Evolutionary conservation across 129 eudicot species (phyloP).

Genomic region (Rutidosis leptorrhynchoides): DNA sequence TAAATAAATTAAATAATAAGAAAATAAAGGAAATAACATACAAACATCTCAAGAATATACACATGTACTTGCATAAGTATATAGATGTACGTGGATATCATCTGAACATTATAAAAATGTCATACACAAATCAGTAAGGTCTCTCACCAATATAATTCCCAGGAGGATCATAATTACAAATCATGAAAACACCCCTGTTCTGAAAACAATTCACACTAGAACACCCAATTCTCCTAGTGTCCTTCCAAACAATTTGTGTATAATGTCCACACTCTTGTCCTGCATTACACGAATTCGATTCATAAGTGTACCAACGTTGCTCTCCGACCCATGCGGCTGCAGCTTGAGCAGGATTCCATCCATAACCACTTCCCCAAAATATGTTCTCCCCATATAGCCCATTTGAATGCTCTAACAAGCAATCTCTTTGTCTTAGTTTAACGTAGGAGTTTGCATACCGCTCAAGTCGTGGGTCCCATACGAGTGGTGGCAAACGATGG

Average conservation of each 20-base stretch:
- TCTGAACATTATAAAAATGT: neutral
- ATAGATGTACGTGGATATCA: neutral
- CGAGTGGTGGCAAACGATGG: slow-evolving; percentile 41
- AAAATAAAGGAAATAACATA: neutral
- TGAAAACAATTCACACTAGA: slow-evolving; percentile 52
- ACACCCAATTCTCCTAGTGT: slow-evolving; percentile 61
- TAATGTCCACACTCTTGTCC: slow-evolving; percentile 81
- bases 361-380: slow-evolving; percentile 68
- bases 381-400: slow-evolving; percentile 46
- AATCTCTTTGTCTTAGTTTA: slow-evolving; percentile 46
- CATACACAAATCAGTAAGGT: slow-evolving; percentile 51
- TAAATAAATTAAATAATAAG: neutral
- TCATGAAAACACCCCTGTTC: slow-evolving; percentile 63
- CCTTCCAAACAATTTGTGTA: slow-evolving; percentile 22
- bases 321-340: slow-evolving; percentile 57
- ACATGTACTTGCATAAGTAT: neutral
- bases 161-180: slow-evolving; percentile 78
- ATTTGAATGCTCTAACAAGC: slow-evolving; percentile 58
- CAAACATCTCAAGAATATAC: neutral
- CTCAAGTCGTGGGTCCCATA: slow-evolving; percentile 55
- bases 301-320: slow-evolving; percentile 26
- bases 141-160: slow-evolving; percentile 73
- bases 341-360: slow-evolving; percentile 63
- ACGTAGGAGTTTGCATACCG: slow-evolving; percentile 59
- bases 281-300: slow-evolving; percentile 48